phyloP scores from a whole-genome alignment of 192 early-diverging fungal genomes.

The Phycomyces nitens region DNA sequence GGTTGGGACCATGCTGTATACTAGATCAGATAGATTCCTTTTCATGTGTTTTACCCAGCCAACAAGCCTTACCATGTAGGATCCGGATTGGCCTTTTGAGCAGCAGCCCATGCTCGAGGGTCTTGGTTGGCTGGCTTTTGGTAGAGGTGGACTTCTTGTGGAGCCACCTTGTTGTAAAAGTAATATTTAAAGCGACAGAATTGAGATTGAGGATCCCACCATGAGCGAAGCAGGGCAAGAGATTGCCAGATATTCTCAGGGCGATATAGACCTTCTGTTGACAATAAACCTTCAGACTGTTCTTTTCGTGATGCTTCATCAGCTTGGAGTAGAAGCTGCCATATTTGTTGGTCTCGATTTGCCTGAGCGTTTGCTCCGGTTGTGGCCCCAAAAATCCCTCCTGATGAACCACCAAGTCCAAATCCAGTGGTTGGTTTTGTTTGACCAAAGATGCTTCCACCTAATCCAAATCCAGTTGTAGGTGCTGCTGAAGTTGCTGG shows the following conservation, averaged over 20 bases:
- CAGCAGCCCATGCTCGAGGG: conserved; percentile 71
- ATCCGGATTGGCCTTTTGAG: conserved; percentile 85
- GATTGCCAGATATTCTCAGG: conserved; percentile 56
- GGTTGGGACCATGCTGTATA: conserved; percentile 81
- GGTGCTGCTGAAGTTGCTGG: background rate
- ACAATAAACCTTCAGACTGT: conserved; percentile 18
- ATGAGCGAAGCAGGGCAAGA: conserved; percentile 63
- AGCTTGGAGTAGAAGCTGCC: conserved; percentile 19
- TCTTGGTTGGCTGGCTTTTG: conserved; percentile 70
- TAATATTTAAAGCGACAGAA: conserved; percentile 87
- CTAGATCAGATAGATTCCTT: background rate
- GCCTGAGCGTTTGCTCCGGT: conserved; percentile 1
- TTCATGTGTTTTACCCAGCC: background rate
- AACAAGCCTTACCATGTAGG: conserved; percentile 58
- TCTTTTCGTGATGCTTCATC: conserved; percentile 44
- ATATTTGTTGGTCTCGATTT: conserved; percentile 29
- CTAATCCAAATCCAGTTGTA: conserved; percentile 1
- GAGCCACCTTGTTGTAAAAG: conserved; percentile 93
- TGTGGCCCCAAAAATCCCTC: conserved; percentile 18
- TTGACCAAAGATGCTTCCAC: background rate
- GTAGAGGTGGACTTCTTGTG: conserved; percentile 76
- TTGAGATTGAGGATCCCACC: conserved; percentile 77
- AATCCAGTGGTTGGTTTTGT: background rate
- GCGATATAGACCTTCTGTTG: conserved; percentile 22
- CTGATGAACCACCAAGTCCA: background rate